phyloP scores from a whole-genome alignment of 192 early-diverging fungal species.

The Gonapodya prolifera region DNA sequence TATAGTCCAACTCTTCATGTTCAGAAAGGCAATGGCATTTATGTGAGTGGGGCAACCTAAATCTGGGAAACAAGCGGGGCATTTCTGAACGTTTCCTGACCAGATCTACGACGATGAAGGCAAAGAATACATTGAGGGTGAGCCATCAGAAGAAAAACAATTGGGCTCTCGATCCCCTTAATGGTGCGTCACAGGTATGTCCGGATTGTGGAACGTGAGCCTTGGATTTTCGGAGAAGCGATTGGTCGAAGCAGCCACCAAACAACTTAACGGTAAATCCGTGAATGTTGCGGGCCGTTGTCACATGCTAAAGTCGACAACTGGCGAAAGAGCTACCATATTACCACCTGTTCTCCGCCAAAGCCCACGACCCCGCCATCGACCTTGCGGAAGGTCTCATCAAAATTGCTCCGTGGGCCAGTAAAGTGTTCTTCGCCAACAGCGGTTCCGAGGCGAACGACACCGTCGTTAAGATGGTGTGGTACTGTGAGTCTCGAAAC shows the following conservation, averaged over 20 bases:
- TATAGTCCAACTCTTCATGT: neutral
- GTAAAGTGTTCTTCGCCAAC: neutral
- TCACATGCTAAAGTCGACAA: neutral
- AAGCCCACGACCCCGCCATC: neutral
- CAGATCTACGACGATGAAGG: neutral
- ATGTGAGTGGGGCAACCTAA: neutral
- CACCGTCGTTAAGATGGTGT: slow-evolving; percentile 3
- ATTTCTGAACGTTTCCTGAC: neutral
- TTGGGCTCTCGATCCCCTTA: neutral
- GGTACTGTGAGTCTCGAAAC: neutral
- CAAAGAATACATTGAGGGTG: neutral
- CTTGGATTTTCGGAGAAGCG: neutral
- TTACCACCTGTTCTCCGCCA: neutral
- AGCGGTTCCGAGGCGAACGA: neutral
- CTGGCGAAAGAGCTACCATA: neutral
- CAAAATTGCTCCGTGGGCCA: neutral
- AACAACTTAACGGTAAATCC: neutral
- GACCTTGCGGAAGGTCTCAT: neutral
- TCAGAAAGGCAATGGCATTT: neutral
- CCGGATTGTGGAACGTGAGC: neutral
- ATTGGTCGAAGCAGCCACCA: neutral
- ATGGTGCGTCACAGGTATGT: neutral
- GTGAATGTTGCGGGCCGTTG: neutral
- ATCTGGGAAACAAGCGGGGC: neutral
- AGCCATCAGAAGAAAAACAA: neutral